These are phyloP conservation scores for Claviceps cyperi DNA, from an alignment of 2,329 filamentous ascomycete species.

Conservation along the genomic window DNA sequence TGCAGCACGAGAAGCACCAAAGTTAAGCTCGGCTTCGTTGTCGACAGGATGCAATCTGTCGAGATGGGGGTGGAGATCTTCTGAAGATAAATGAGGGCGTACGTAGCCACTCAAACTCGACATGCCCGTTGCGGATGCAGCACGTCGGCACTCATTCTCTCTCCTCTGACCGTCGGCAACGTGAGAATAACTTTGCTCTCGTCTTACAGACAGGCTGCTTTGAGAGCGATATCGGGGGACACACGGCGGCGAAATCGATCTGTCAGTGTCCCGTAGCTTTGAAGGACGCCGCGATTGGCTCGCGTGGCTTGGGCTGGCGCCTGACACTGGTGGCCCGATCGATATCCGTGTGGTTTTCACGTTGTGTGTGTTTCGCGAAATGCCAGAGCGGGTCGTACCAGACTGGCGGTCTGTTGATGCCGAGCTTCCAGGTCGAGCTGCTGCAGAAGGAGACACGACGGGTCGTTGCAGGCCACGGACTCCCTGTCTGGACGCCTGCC, in stretches of 20 bases:
- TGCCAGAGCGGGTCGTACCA: not conserved
- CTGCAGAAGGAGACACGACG: not conserved
- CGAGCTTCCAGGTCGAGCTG: not conserved
- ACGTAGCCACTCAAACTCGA: not conserved
- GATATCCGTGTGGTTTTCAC: not conserved
- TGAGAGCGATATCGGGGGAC: constrained; percentile 6
- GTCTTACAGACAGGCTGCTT: not conserved
- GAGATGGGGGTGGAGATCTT: not conserved
- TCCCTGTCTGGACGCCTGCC: not conserved
- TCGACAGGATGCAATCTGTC: not conserved
- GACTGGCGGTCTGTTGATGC: not conserved
- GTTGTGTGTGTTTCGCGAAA: not conserved
- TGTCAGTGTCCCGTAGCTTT: not conserved
- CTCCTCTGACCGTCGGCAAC: not conserved
- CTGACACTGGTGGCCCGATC: not conserved
- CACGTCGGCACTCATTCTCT: not conserved
- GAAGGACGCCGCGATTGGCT: not conserved
- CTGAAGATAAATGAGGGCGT: not conserved
- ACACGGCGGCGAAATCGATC: constrained; percentile 6
- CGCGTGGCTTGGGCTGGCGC: not conserved
- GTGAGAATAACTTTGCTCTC: not conserved
- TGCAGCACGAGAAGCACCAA: not conserved
- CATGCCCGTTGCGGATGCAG: not conserved
- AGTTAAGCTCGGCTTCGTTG: not conserved
- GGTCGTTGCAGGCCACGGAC: not conserved